Percentiles rank a stretch among this genome's conserved stretches.
Evolutionary conservation across 768 basidiomycete genomes (phyloP).

Genomic region (Trametes cinnabarina): DNA sequence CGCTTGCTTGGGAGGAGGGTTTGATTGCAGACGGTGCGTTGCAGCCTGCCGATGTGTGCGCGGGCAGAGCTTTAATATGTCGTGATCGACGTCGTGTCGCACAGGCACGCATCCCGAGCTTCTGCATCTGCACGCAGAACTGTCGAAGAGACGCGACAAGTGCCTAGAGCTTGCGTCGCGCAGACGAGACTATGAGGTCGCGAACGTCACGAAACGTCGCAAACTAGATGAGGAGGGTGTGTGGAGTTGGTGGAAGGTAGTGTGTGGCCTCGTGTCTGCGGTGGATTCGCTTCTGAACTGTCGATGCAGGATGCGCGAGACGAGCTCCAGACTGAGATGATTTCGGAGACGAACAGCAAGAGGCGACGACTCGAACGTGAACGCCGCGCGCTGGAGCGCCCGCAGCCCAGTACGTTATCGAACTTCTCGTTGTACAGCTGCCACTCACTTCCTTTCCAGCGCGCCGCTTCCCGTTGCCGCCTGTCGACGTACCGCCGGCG

Average conservation of each 20-base stretch:
- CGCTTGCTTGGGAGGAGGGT: slow-evolving; percentile 82
- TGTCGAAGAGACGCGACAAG: slow-evolving; percentile 75
- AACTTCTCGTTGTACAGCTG: not conserved
- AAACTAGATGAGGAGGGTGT: slow-evolving; percentile 70
- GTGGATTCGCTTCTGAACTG: not conserved
- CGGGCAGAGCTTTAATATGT: not conserved
- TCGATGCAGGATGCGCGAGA: slow-evolving; percentile 63
- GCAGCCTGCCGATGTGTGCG: not conserved
- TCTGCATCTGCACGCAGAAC: slow-evolving; percentile 73
- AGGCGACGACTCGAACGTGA: slow-evolving; percentile 83
- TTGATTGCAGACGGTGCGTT: slow-evolving; percentile 71
- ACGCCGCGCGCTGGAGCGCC: slow-evolving; percentile 72
- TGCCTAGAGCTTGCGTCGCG: slow-evolving; percentile 77
- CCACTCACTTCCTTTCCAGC: slow-evolving; percentile 34
- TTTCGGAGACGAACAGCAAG: slow-evolving; percentile 86
- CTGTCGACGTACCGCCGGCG: slow-evolving; percentile 49
- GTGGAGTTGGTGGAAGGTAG: slow-evolving; percentile 91
- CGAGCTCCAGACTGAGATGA: slow-evolving; percentile 81
- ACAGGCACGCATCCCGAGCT: slow-evolving; percentile 90
- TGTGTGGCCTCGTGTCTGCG: slow-evolving; percentile 24
- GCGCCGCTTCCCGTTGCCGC: slow-evolving; percentile 59
- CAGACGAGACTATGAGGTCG: slow-evolving; percentile 67
- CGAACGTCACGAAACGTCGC: slow-evolving; percentile 58
- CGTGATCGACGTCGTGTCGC: not conserved
- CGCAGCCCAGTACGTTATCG: slow-evolving; percentile 47